A percentile compares a stretch with the other conserved stretches of the same genome.
Conservation (phyloP, 1,139 yeast genomes). For the Sugiyamaella pinicola region DNA sequence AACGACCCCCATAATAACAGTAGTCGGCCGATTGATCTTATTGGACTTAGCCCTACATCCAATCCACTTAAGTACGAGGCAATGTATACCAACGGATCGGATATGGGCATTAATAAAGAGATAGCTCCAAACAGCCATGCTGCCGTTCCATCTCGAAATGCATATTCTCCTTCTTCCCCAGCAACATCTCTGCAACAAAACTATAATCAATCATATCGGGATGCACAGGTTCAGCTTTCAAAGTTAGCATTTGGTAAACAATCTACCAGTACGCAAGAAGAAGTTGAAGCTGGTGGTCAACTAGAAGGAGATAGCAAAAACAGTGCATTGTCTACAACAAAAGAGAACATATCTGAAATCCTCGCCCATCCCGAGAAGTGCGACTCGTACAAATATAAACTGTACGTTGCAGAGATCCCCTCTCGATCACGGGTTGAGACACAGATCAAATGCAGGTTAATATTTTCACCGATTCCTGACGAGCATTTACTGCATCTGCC, state of each 20-base stretch:
- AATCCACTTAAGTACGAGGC: not conserved
- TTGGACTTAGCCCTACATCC: not conserved
- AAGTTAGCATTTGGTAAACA: slow-evolving; percentile 30
- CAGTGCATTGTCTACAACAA: slow-evolving; percentile 4
- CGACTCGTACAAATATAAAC: slow-evolving; percentile 50
- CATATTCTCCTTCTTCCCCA: not conserved
- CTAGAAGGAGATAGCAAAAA: not conserved
- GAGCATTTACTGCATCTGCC: slow-evolving; percentile 77
- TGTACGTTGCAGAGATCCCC: slow-evolving; percentile 67
- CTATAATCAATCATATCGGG: slow-evolving; percentile 23
- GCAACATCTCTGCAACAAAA: not conserved
- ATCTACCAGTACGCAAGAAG: slow-evolving; percentile 2
- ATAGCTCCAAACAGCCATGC: not conserved
- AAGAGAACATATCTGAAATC: slow-evolving; percentile 13
- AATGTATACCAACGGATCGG: not conserved
- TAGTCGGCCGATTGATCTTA: not conserved
- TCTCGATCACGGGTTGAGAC: slow-evolving; percentile 89
- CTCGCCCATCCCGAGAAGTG: slow-evolving; percentile 13
- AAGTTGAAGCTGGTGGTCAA: not conserved
- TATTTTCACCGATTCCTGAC: slow-evolving; percentile 71
- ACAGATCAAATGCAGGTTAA: slow-evolving; percentile 75
- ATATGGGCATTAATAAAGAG: not conserved
- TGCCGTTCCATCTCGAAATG: not conserved
- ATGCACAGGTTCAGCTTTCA: slow-evolving; percentile 28
- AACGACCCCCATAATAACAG: not conserved